Percentiles rank a stretch among this genome's conserved stretches.
These are phyloP conservation scores for Ogataea haglerorum DNA, from an alignment of 805 yeast species.

Conservation along the genomic window DNA sequence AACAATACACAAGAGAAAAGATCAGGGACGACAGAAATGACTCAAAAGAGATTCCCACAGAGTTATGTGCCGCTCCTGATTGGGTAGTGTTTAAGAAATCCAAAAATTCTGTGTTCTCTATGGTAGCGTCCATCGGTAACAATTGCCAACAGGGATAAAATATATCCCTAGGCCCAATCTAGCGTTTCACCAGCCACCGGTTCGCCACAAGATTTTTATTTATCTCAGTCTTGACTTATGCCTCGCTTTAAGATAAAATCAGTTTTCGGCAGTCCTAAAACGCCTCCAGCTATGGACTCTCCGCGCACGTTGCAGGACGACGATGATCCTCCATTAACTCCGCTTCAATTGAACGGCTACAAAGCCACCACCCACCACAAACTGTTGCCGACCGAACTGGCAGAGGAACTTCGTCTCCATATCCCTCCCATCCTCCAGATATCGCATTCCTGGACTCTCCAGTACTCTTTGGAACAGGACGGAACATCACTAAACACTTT, in stretches of 20 bases:
- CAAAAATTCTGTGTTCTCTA: slow-evolving; percentile 16
- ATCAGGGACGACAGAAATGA: slow-evolving; percentile 54
- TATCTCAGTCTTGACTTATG: slow-evolving; percentile 8
- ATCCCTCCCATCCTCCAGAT: slow-evolving; percentile 80
- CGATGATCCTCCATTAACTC: slow-evolving; percentile 47
- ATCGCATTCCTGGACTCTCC: slow-evolving; percentile 69
- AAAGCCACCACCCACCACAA: slow-evolving; percentile 51
- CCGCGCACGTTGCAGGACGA: slow-evolving; percentile 8
- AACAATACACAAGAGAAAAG: slow-evolving; percentile 51
- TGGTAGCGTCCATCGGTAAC: slow-evolving; percentile 1
- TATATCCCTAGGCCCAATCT: neutral
- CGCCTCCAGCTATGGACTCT: slow-evolving; percentile 13
- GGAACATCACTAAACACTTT: slow-evolving; percentile 85
- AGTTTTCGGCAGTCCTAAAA: slow-evolving; percentile 14
- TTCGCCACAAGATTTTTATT: slow-evolving; percentile 4
- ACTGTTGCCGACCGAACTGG: slow-evolving; percentile 55
- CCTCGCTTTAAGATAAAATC: slow-evolving; percentile 18
- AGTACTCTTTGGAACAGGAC: slow-evolving; percentile 86
- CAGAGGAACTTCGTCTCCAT: slow-evolving; percentile 67
- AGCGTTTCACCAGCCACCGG: slow-evolving; percentile 8
- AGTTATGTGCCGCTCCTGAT: slow-evolving; percentile 20
- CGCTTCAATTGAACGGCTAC: slow-evolving; percentile 61
- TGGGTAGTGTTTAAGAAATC: slow-evolving; percentile 24
- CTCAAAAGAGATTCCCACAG: slow-evolving; percentile 53
- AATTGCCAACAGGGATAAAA: neutral